phyloP scores from a whole-genome alignment of 2,329 filamentous ascomycete species.

The Beauveria brongniartii region DNA sequence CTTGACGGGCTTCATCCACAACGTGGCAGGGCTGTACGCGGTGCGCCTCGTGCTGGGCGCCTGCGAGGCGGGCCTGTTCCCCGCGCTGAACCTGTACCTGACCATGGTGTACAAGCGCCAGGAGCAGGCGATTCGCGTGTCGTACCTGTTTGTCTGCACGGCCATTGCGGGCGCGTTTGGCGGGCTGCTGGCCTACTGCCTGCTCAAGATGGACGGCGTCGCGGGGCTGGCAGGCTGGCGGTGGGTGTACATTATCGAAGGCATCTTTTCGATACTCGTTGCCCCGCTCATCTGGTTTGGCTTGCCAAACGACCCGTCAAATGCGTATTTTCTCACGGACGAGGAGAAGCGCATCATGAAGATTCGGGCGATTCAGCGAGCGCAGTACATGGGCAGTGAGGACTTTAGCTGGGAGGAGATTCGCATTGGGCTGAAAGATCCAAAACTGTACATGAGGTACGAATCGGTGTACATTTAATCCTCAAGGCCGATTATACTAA shows the following conservation, averaged over 20 bases:
- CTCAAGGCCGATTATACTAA: background rate
- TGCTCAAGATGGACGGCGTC: conserved; percentile 37
- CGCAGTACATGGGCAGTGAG: conserved; percentile 39
- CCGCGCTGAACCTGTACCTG: conserved; percentile 20
- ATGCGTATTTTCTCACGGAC: conserved; percentile 39
- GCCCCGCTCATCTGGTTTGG: conserved; percentile 37
- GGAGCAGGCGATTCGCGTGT: conserved; percentile 46
- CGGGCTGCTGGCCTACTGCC: conserved; percentile 38
- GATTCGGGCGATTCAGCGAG: conserved; percentile 34
- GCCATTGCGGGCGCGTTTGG: conserved; percentile 37
- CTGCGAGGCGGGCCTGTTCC: conserved; percentile 20
- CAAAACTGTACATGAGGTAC: conserved; percentile 42
- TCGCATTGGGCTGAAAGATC: conserved; percentile 36
- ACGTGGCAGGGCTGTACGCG: conserved; percentile 19
- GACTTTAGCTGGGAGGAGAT: conserved; percentile 44
- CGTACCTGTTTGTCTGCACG: conserved; percentile 39
- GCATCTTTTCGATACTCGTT: conserved; percentile 34
- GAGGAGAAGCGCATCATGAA: conserved; percentile 44
- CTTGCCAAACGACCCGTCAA: conserved; percentile 36
- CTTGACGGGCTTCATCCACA: conserved; percentile 23
- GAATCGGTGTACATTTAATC: conserved; percentile 7
- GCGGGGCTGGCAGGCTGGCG: conserved; percentile 37
- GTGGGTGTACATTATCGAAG: conserved; percentile 44
- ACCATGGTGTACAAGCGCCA: conserved; percentile 32
- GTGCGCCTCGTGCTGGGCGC: conserved; percentile 19